Percentiles rank a stretch among this genome's conserved stretches.
These are phyloP conservation scores for Asterophora lycoperdoides DNA, from an alignment of 768 basidiomycete genomes.

Conservation along the genomic window DNA sequence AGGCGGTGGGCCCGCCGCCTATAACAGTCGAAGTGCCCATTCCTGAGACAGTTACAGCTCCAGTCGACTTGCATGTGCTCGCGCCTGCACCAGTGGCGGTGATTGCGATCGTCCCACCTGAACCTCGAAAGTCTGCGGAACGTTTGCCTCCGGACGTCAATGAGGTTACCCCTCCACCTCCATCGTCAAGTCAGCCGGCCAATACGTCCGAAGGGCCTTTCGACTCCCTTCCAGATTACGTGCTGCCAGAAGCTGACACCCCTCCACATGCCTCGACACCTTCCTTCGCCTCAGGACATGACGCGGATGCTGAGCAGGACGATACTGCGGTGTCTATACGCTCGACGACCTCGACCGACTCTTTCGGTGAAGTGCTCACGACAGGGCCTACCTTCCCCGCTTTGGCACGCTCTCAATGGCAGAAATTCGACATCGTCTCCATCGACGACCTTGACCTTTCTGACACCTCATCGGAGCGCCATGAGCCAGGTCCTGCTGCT, in stretches of 20 bases:
- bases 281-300: background rate
- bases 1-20: constrained; percentile 41
- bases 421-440: constrained; percentile 62
- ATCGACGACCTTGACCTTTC: constrained; percentile 81
- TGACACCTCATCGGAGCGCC: constrained; percentile 61
- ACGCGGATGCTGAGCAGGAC: background rate
- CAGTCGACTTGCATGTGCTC: too few relatives aligned
- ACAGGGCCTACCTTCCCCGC: constrained; percentile 35
- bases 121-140: too few relatives aligned
- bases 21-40: background rate
- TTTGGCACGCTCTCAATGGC: constrained; percentile 45
- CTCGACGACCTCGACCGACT: constrained; percentile 44
- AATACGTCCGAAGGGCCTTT: background rate
- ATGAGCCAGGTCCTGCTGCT: constrained; percentile 33
- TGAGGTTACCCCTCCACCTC: too few relatives aligned
- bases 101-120: too few relatives aligned
- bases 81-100: too few relatives aligned
- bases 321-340: constrained; percentile 32
- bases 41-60: background rate
- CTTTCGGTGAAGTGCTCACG: constrained; percentile 42
- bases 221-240: background rate
- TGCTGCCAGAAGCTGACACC: background rate
- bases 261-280: too few relatives aligned
- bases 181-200: background rate
- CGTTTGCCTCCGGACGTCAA: too few relatives aligned